These are phyloP conservation scores for Tuctoria greenei DNA, from an alignment of 176 grass and related monocot species.

Conservation along the genomic window DNA sequence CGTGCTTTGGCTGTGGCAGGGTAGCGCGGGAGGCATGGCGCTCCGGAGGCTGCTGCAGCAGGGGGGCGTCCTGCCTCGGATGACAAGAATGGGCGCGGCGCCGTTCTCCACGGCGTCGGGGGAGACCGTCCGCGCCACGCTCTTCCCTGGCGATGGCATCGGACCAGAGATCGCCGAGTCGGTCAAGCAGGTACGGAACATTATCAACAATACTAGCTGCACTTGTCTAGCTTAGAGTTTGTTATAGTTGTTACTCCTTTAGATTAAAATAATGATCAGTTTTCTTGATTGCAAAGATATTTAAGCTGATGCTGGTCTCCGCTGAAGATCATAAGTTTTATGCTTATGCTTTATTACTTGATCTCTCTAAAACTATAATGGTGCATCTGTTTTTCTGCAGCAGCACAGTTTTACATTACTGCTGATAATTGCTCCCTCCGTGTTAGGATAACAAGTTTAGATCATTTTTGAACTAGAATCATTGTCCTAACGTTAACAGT, in stretches of 20 bases:
- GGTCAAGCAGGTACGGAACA: constrained; percentile 65
- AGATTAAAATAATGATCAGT: not conserved
- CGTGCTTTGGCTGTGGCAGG: constrained; percentile 19
- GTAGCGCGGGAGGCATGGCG: constrained; percentile 43
- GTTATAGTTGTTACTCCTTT: not conserved
- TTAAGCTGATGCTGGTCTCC: not conserved
- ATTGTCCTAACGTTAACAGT: no score
- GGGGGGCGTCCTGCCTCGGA: constrained; percentile 46
- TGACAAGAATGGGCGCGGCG: constrained; percentile 20
- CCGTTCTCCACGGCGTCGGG: constrained; percentile 44
- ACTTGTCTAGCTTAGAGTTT: not conserved
- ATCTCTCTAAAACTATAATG: not conserved
- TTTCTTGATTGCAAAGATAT: not conserved
- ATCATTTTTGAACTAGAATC: no score
- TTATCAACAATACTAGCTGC: not conserved
- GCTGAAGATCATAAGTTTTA: not conserved
- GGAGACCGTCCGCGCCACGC: constrained; percentile 64
- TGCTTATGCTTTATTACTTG: not conserved
- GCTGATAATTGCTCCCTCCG: not conserved
- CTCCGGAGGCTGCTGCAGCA: constrained; percentile 57
- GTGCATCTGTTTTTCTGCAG: not conserved
- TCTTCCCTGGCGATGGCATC: constrained; percentile 94
- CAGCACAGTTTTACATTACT: not conserved
- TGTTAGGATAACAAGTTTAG: no score
- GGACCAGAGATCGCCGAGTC: constrained; percentile 93